Percentiles rank a stretch among this genome's conserved stretches.
Evolutionary conservation across 495 filamentous ascomycete genomes (phyloP).

Genomic region (Daldinia loculata): DNA sequence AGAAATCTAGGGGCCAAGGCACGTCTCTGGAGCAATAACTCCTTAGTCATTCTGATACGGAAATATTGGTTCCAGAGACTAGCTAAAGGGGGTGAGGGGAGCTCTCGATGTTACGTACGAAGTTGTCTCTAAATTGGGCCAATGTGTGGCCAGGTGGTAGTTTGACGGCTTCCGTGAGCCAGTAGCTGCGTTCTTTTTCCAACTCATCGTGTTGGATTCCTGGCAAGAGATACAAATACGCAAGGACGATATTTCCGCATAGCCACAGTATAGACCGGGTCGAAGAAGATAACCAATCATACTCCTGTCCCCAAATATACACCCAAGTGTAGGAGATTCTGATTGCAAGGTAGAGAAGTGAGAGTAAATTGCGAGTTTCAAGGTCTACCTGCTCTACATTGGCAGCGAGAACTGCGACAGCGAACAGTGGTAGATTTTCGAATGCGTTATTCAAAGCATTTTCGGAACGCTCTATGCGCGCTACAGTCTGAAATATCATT

Average conservation of each 20-base stretch:
- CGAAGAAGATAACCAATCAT: background rate
- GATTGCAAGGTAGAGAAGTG: background rate
- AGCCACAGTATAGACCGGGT: background rate
- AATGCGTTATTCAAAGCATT: background rate
- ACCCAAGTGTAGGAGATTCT: slow-evolving; percentile 6
- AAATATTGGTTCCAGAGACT: background rate
- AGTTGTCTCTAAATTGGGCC: background rate
- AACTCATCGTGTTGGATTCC: background rate
- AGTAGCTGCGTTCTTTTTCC: background rate
- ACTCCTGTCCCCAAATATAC: slow-evolving; percentile 12
- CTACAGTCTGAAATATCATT: background rate
- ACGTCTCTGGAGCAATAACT: background rate
- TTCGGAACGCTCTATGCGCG: slow-evolving; percentile 10
- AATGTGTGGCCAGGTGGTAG: background rate
- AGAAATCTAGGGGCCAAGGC: background rate
- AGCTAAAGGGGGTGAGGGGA: background rate
- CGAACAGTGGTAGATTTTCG: slow-evolving; percentile 12
- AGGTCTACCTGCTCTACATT: background rate
- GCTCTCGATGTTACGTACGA: background rate
- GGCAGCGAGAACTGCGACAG: slow-evolving; percentile 6
- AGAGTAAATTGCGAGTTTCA: background rate
- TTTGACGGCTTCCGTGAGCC: background rate
- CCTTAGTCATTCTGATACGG: background rate
- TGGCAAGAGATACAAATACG: background rate
- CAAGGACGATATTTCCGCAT: background rate